These are phyloP conservation scores for Acanthamoeba sp. DNA, from an alignment of 208 protist genomes.

Conservation along the genomic window DNA sequence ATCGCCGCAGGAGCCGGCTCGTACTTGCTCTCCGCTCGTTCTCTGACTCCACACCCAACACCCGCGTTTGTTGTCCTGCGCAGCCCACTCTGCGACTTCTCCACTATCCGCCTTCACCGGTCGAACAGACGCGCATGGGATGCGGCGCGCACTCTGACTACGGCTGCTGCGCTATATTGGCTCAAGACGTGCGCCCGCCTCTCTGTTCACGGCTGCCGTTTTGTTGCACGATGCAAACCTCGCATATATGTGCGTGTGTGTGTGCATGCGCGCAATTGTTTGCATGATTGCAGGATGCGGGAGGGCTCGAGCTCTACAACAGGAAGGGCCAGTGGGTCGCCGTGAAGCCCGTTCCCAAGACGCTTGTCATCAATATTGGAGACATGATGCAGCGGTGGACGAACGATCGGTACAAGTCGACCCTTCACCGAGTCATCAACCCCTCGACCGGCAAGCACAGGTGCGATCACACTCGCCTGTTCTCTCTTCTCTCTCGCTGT, in stretches of 20 bases:
- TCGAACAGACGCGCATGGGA: not conserved
- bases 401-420: conserved; percentile 37
- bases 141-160: conserved; percentile 68
- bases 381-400: conserved; percentile 75
- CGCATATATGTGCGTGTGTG: not conserved
- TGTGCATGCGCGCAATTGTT: not conserved
- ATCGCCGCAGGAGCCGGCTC: not conserved
- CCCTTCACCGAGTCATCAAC: conserved; percentile 70
- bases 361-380: conserved; percentile 64
- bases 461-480: not conserved
- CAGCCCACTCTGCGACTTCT: not conserved
- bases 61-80: not conserved
- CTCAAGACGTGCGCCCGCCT: not conserved
- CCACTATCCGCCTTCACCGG: not conserved
- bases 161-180: conserved; percentile 43
- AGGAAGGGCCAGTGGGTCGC: conserved; percentile 52
- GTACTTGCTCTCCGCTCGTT: not conserved
- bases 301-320: conserved; percentile 43
- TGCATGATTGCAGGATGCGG: not conserved
- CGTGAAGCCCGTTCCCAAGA: not conserved
- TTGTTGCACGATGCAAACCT: too few species aligned
- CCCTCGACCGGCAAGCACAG: not conserved
- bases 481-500: too few species aligned
- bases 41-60: not conserved
- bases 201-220: too few species aligned